Base-by-base conservation (phyloP, 2,329 filamentous ascomycete species). In the Colletotrichum sp. region DNA sequence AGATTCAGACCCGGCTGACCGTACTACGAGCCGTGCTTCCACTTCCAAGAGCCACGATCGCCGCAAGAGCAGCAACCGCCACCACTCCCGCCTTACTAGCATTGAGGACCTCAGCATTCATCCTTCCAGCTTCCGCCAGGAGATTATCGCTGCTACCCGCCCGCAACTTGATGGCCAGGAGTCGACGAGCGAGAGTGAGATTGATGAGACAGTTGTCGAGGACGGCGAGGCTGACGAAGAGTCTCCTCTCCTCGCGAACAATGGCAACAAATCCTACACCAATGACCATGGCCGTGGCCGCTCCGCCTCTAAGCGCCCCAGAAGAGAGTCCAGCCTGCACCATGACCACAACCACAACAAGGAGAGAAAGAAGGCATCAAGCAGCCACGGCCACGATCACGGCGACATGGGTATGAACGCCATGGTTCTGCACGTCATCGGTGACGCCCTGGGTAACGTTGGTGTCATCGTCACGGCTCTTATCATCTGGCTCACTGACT, bases 361-460 rank as follows among this genome's bases (percentile, higher is more conserved):
- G 79, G 94, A 95, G 2, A 92, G 92, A 80, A 90, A 93, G 72
- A 83, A 88, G 16, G 84, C 87, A 76, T 90, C 92, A 76, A 90
- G 91, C 77, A 91, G 93, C 32, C 92, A 94, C 79, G 92, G 94
- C 34, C 95, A 98, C 84, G 95, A 88, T 78, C 95, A 98, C 83
- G 93, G 88, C 75, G 96, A 99, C 82, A 94, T 99, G 88, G 98
- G 98, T 84, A 99, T 99, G 96, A 95, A 95, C 69, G 95, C 94
- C 68, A 93, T 96, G 88, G 87, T 96, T 75, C 88, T 95, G 32
- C 93, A 95, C 80, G 93, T 95, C 59, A 90, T 98, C 78, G 95
- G 95, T 57, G 95, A 98, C 84, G 95, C 95, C 62, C 90, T 98
- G 5, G 95, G 95, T 79, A 98, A 98, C 82, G 91, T 98, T 70